These are phyloP conservation scores for Phalaenopsis aphrodite DNA, from an alignment of 106 monocot species.

Conservation along the genomic window DNA sequence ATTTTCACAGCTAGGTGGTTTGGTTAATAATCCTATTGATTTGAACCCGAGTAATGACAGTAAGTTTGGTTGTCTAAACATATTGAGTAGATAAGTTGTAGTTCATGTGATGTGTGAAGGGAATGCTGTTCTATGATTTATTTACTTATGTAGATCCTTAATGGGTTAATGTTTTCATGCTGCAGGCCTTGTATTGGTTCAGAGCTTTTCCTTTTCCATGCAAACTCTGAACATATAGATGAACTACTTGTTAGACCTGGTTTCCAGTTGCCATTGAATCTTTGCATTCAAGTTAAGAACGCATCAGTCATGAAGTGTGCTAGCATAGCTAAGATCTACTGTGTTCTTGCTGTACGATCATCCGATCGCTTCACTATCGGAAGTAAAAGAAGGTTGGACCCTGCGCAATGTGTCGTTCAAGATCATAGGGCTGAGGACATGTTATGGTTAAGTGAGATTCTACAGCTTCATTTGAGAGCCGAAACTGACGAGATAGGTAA, in stretches of 20 bases:
- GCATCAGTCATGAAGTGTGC: slow-evolving; percentile 1
- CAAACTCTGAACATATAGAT: slow-evolving; percentile 17
- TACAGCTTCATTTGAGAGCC: slow-evolving; percentile 19
- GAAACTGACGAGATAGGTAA: not conserved
- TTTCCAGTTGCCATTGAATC: slow-evolving; percentile 40
- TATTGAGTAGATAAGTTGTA: not conserved
- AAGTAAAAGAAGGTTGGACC: slow-evolving; percentile 1
- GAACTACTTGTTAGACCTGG: slow-evolving; percentile 21
- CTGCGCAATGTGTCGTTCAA: slow-evolving; percentile 13
- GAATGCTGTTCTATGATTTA: not conserved
- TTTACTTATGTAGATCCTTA: not conserved
- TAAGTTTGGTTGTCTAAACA: not conserved
- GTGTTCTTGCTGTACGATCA: slow-evolving; percentile 34
- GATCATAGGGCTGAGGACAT: slow-evolving; percentile 21
- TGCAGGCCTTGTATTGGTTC: slow-evolving; percentile 63
- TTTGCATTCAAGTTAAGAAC: slow-evolving; percentile 53
- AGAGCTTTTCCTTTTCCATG: slow-evolving; percentile 52
- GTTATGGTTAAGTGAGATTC: slow-evolving; percentile 28
- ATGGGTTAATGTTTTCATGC: slow-evolving; percentile 1
- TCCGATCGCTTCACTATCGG: slow-evolving; percentile 10
- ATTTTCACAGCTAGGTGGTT: too few relatives aligned
- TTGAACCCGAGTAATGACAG: not conserved
- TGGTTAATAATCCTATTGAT: too few relatives aligned
- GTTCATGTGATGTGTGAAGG: not conserved
- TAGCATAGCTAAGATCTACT: slow-evolving; percentile 35